Conservation (phyloP, 495 filamentous ascomycete species). For the Bacidia rubella region DNA sequence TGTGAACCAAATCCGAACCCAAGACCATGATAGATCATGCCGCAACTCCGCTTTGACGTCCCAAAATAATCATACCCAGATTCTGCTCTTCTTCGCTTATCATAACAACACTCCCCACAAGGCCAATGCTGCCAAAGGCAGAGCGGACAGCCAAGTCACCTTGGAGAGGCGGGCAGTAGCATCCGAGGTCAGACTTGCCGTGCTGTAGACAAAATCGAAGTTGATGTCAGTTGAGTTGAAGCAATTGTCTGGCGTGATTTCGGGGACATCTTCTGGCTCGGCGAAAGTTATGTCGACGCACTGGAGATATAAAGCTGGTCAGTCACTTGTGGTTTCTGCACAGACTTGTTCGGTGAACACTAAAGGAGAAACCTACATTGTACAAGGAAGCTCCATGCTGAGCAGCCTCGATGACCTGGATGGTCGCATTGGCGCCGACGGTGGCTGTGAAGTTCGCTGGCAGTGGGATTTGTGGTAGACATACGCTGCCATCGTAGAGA, state of each 20-base stretch:
- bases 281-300: conserved; percentile 86
- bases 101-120: conserved; percentile 1
- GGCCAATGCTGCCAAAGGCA: conserved; percentile 8
- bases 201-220: conserved; percentile 63
- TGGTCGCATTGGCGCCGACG: conserved; percentile 79
- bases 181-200: conserved; percentile 16
- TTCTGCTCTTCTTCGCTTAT: not conserved
- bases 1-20: not conserved
- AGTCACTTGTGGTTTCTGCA: not conserved
- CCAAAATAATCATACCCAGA: not conserved
- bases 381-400: conserved; percentile 81
- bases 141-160: conserved; percentile 10
- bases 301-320: conserved; percentile 29
- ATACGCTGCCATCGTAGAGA: conserved; percentile 76
- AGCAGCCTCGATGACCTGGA: conserved; percentile 83
- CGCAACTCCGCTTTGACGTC: not conserved
- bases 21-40: not conserved
- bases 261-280: conserved; percentile 53
- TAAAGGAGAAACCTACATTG: conserved; percentile 52
- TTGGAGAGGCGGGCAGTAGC: conserved; percentile 3
- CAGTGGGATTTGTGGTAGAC: conserved; percentile 79
- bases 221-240: conserved; percentile 64
- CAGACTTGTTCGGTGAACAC: not conserved
- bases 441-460: conserved; percentile 59
- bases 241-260: conserved; percentile 69